phyloP scores from a whole-genome alignment of 2,329 filamentous ascomycete genomes.

The Cadophora gregata region DNA sequence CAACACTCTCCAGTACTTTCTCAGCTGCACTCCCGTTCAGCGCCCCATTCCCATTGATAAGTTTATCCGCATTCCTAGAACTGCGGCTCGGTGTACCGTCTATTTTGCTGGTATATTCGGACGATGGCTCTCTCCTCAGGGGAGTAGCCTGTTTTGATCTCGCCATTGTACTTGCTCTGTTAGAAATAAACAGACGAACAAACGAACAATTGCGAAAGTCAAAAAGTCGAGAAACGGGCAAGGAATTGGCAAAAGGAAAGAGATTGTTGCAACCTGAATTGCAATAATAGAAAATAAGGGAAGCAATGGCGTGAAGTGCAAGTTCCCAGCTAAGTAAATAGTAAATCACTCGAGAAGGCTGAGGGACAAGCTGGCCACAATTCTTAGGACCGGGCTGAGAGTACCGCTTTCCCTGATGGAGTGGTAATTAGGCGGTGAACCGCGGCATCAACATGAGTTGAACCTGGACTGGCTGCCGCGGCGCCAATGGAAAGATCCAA shows the following conservation, averaged over 20 bases:
- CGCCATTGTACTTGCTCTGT: conserved; percentile 59
- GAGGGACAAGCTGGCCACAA: conserved; percentile 29
- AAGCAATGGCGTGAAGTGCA: conserved; percentile 12
- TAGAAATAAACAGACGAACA: too few species aligned
- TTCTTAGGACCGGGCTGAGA: conserved; percentile 16
- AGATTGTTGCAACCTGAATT: neutral
- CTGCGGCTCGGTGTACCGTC: conserved; percentile 47
- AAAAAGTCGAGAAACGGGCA: neutral
- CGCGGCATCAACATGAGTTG: neutral
- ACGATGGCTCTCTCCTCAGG: conserved; percentile 68
- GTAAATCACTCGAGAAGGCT: conserved; percentile 16
- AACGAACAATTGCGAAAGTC: neutral
- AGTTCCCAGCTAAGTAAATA: neutral
- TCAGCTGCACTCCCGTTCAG: conserved; percentile 38
- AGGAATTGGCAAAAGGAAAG: conserved; percentile 3
- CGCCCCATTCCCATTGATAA: conserved; percentile 43
- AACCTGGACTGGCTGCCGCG: neutral
- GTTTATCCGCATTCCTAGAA: conserved; percentile 34
- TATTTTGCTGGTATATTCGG: conserved; percentile 64
- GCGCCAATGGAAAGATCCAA: neutral
- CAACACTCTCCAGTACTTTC: conserved; percentile 44
- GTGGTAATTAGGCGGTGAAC: conserved; percentile 9
- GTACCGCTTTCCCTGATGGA: conserved; percentile 23
- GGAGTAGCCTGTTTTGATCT: conserved; percentile 72
- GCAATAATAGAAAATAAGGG: neutral